These are phyloP conservation scores for Osmanthus fragrans DNA, from an alignment of 257 asterid genomes.

Conservation along the genomic window DNA sequence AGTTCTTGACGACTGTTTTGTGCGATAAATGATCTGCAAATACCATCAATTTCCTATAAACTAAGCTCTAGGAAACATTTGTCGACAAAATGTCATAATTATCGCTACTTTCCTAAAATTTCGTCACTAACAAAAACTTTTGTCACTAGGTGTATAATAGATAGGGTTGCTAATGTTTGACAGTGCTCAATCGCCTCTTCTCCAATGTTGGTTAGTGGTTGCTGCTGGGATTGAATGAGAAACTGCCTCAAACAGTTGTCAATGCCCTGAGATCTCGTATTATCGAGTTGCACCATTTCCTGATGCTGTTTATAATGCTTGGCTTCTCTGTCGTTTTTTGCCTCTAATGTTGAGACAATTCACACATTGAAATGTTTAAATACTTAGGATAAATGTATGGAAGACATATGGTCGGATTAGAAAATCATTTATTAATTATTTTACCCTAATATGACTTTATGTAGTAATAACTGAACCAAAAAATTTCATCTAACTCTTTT, in stretches of 20 bases:
- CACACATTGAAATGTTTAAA: too few species aligned
- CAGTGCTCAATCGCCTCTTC: constrained; percentile 86
- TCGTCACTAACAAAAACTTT: constrained; percentile 3
- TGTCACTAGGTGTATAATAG: constrained; percentile 23
- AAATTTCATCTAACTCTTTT: too few species aligned
- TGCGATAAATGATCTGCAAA: not conserved
- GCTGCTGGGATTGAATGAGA: constrained; percentile 79
- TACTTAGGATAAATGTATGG: too few species aligned
- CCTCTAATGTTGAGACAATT: too few species aligned
- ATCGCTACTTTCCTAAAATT: not conserved
- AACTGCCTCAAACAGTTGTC: constrained; percentile 63
- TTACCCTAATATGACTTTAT: too few species aligned
- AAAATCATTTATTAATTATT: too few species aligned
- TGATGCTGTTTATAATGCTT: constrained; percentile 95
- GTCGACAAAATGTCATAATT: not conserved
- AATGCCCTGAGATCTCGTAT: constrained; percentile 79
- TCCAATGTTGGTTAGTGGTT: constrained; percentile 97
- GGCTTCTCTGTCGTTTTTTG: constrained; percentile 95
- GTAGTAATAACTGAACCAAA: too few species aligned
- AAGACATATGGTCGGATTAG: too few species aligned
- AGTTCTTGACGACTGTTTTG: not conserved
- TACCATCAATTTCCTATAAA: not conserved
- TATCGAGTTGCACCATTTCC: constrained; percentile 88
- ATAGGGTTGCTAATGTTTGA: constrained; percentile 30
- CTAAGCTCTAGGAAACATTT: not conserved